Evolutionary conservation across 2,329 filamentous ascomycete genomes (phyloP).

Genomic region (Claviceps purpurea): DNA sequence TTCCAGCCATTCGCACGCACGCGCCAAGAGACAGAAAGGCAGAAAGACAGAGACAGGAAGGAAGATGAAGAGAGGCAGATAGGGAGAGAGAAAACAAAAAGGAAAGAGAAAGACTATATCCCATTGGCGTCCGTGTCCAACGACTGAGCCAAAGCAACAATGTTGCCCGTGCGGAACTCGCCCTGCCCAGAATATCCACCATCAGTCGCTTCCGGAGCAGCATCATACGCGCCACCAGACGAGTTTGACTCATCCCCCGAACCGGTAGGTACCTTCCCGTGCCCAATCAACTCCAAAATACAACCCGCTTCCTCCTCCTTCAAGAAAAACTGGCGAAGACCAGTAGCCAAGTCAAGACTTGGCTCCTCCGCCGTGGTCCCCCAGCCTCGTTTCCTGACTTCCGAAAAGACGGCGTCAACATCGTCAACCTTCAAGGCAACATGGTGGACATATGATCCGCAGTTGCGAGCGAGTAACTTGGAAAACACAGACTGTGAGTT

Average conservation of each 20-base stretch:
- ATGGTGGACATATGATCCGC: neutral
- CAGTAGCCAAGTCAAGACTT: neutral
- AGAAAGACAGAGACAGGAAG: too few species aligned
- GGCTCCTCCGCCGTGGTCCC: neutral
- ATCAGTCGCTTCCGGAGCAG: neutral
- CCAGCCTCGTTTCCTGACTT: neutral
- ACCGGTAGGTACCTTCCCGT: conserved; percentile 8
- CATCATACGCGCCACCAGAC: neutral
- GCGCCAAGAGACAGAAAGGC: too few species aligned
- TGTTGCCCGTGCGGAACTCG: neutral
- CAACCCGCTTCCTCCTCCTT: neutral
- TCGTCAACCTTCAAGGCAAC: neutral
- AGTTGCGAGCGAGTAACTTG: neutral
- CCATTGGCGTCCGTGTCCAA: neutral
- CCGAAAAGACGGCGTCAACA: neutral
- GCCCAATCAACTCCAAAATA: neutral
- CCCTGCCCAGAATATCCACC: neutral
- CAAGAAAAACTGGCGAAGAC: neutral
- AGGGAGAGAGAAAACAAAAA: neutral
- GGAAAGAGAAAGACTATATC: neutral
- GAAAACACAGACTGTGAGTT: neutral
- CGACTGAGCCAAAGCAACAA: neutral
- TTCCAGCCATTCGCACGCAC: too few species aligned
- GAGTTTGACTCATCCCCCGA: neutral
- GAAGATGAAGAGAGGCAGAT: neutral